A percentile compares a stretch with the other conserved stretches of the same genome.
Conservation (phyloP, 306 rosid species). For the Pyrus communis region DNA sequence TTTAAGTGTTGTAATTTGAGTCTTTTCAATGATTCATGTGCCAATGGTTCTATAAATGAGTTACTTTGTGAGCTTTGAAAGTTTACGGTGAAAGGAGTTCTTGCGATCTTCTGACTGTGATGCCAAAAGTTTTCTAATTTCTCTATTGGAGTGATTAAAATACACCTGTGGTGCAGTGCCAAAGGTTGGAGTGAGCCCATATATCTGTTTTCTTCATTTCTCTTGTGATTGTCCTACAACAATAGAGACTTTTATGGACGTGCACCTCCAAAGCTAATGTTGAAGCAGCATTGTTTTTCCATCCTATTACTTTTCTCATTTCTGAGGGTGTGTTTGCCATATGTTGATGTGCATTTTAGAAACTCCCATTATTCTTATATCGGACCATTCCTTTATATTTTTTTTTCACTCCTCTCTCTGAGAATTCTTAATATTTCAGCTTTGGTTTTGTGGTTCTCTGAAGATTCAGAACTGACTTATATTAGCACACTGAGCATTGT, state of each 20-base stretch:
- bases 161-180: too few species aligned
- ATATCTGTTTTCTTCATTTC: neutral
- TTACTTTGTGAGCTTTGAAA: neutral
- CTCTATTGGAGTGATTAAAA: too few species aligned
- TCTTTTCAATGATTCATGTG: neutral
- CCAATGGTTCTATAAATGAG: neutral
- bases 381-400: neutral
- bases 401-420: neutral
- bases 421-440: neutral
- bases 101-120: neutral
- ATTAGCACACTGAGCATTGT: neutral
- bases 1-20: neutral
- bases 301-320: neutral
- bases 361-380: neutral
- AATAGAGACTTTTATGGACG: neutral
- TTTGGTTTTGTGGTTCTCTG: neutral
- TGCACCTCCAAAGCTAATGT: neutral
- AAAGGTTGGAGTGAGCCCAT: neutral
- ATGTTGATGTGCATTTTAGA: neutral
- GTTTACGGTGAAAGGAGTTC: neutral
- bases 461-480: neutral
- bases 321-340: neutral
- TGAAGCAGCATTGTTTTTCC: neutral
- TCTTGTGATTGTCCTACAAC: neutral
- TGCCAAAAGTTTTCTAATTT: neutral